Evolutionary conservation across 2,329 filamentous ascomycete species (phyloP), one percentile per base, ranked within the genome.

Genomic region (Aspergillus sp.): DNA sequence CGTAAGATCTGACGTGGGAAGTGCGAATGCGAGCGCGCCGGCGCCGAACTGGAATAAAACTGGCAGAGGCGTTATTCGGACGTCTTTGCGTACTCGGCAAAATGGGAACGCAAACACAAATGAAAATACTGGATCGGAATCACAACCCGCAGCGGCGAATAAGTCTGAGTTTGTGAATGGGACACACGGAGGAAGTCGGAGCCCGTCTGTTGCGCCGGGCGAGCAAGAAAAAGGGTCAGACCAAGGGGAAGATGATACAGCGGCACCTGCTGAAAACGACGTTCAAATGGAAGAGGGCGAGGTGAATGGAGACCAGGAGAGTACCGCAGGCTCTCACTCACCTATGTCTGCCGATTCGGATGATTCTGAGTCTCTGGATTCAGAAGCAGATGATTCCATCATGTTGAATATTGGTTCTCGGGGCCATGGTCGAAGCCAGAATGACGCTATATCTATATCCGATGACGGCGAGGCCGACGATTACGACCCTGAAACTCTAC

Each of bases 1-100:
- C 11, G 41, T n/a, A 3, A 42, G 58, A 19, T 59, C 48, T 15
- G 22, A 20, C 2, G 13, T 20, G n/a, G 42, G 20, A n/a, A 24
- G 15, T 8, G 41, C 39, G 63, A 68, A 50, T 63, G 63, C 15
- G 60, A 41, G 34, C n/a, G 13, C 24, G 5, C 70, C 71, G 9
- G 67, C 69, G 1, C 69, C 72, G n/a, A 77, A 72, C 54, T 80
- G 78, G 79, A 80, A 81, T 51, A 71, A 76, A 56, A 73, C 73
- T 19, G 74, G 72, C 22, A 76, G 75, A 48, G 69, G 68, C 44
- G 70, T 72, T 8, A 71, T 80, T 46, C 70, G 79, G 40, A 81
- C 76, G 15, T 74, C 74, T 1, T 73, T 80, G 52, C 69, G 73
- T 27, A 67, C 66, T 54, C 66, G 68, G 34, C 62, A 61, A 13